phyloP scores from a whole-genome alignment of 1,139 yeast genomes.

The Geotrichum bryndzae region DNA sequence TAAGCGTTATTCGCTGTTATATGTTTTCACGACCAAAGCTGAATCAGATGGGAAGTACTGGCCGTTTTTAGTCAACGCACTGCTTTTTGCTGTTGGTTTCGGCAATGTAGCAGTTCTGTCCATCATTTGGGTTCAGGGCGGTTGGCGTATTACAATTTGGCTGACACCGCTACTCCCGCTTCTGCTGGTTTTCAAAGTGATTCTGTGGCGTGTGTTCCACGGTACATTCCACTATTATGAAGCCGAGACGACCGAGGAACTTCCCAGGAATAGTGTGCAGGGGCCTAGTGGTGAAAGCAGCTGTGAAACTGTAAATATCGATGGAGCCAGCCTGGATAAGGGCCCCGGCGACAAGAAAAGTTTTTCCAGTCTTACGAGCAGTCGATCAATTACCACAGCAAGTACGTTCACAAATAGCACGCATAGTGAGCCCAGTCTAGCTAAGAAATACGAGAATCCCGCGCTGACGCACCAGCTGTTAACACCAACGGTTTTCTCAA shows the following conservation, averaged over 20 bases:
- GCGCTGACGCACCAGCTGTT: not conserved
- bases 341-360: not conserved
- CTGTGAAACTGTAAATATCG: not conserved
- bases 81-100: conserved; percentile 34
- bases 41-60: conserved; percentile 40
- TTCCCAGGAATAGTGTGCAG: not conserved
- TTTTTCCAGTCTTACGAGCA: not conserved
- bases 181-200: conserved; percentile 33
- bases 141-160: conserved; percentile 34
- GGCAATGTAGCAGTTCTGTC: conserved; percentile 37
- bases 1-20: conserved; percentile 37
- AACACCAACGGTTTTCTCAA: not conserved
- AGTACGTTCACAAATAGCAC: not conserved
- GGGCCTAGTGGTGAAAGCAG: not conserved
- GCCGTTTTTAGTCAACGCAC: conserved; percentile 36
- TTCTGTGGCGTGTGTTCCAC: not conserved
- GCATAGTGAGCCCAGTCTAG: not conserved
- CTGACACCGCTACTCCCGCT: conserved; percentile 33
- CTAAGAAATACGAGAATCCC: not conserved
- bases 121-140: conserved; percentile 39
- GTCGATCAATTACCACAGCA: not conserved
- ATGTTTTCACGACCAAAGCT: conserved; percentile 37
- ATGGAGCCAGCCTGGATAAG: not conserved
- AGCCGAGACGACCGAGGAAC: not conserved
- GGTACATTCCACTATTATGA: not conserved